Evolutionary conservation across 257 asterid genomes (phyloP).

Genomic region (Solanum chiquidenum): DNA sequence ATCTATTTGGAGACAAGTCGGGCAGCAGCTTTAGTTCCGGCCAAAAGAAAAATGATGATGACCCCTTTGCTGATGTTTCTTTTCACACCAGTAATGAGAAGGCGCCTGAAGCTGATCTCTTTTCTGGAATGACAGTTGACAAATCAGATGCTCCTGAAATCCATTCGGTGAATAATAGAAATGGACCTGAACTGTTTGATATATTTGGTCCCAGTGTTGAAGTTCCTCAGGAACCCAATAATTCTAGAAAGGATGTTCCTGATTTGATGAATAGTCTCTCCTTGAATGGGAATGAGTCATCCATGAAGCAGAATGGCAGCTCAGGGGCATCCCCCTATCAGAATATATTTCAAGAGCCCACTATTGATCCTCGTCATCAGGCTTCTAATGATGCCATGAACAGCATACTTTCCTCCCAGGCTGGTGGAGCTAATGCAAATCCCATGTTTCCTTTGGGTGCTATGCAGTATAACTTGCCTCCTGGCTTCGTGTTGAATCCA

Average conservation of each 20-base stretch:
- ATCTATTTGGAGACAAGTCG: slow-evolving; percentile 53
- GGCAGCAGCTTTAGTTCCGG: slow-evolving; percentile 20
- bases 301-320: slow-evolving; percentile 28
- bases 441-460: slow-evolving; percentile 55
- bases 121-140: slow-evolving; percentile 52
- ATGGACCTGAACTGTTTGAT: slow-evolving; percentile 53
- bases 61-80: slow-evolving; percentile 94
- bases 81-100: slow-evolving; percentile 46
- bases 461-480: slow-evolving; percentile 49
- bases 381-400: slow-evolving; percentile 36
- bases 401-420: slow-evolving; percentile 40
- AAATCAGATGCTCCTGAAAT: slow-evolving; percentile 29
- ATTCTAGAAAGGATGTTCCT: slow-evolving; percentile 28
- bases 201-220: slow-evolving; percentile 44
- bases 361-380: slow-evolving; percentile 18
- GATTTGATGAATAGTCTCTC: slow-evolving; percentile 55
- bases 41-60: slow-evolving; percentile 51
- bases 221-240: slow-evolving; percentile 23
- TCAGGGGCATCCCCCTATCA: slow-evolving; percentile 15
- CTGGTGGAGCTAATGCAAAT: slow-evolving; percentile 38
- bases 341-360: slow-evolving; percentile 19
- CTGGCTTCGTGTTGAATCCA: slow-evolving; percentile 64
- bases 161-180: slow-evolving; percentile 17
- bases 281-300: slow-evolving; percentile 35
- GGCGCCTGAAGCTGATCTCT: slow-evolving; percentile 43